Evolutionary conservation across 73 alveolate genomes (phyloP).

Genomic region (Symbiodinium pilosum): DNA sequence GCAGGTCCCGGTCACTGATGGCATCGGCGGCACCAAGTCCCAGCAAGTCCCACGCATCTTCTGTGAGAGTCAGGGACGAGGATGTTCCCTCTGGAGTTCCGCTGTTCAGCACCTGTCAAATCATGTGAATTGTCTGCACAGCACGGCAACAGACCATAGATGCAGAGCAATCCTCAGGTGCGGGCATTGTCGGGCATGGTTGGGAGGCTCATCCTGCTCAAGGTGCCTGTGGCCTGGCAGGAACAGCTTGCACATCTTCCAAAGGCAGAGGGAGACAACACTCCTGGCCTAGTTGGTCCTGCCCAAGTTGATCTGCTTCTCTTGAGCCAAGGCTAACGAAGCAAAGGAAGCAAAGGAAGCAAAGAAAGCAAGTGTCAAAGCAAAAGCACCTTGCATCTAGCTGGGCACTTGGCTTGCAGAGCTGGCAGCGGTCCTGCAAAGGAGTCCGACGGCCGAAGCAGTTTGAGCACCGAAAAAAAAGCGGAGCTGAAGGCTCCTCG

Average conservation of each 20-base stretch:
- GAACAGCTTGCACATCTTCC: not conserved
- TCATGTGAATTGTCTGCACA: too few relatives aligned
- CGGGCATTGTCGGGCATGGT: slow-evolving; percentile 49
- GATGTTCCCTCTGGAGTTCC: slow-evolving; percentile 88
- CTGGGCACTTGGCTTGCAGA: not conserved
- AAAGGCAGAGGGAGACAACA: not conserved
- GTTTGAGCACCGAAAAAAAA: not conserved
- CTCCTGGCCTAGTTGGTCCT: too few relatives aligned
- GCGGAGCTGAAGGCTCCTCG: not conserved
- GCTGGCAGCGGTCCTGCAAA: slow-evolving; percentile 20
- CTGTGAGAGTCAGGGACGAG: slow-evolving; percentile 31
- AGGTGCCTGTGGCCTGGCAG: not conserved
- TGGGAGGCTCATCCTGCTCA: slow-evolving; percentile 71
- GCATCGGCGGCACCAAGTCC: slow-evolving; percentile 66
- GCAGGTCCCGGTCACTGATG: slow-evolving; percentile 66
- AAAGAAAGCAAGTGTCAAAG: too few relatives aligned
- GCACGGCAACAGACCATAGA: not conserved
- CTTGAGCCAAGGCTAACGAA: not conserved
- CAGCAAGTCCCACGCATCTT: slow-evolving; percentile 86
- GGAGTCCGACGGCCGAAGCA: too few relatives aligned
- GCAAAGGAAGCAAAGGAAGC: too few relatives aligned
- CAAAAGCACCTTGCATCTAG: too few relatives aligned
- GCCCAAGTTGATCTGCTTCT: not conserved
- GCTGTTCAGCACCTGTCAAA: slow-evolving; percentile 55
- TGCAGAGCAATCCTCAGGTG: not conserved